Percentiles rank a stretch among this genome's conserved stretches.
These are phyloP conservation scores for Vitis hybrid DNA, from an alignment of 177 flowering plant species.

Conservation along the genomic window DNA sequence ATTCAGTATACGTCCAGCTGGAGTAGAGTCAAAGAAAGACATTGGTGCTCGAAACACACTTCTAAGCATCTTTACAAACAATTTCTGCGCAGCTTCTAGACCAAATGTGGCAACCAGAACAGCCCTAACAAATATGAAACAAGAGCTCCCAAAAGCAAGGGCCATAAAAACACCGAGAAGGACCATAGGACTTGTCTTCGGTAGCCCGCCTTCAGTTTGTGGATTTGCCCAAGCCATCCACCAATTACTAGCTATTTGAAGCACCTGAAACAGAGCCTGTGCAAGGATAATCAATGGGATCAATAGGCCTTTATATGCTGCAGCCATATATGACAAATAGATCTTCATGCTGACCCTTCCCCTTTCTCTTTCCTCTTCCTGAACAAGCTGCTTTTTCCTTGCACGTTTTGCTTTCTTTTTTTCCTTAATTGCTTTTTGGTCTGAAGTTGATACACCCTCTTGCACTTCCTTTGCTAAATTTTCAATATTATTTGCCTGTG, in stretches of 20 bases:
- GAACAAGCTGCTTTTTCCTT: slow-evolving; percentile 89
- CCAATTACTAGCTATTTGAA: slow-evolving; percentile 96
- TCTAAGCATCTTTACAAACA: slow-evolving; percentile 83
- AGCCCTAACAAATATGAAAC: slow-evolving; percentile 87
- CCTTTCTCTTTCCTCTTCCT: slow-evolving; percentile 94
- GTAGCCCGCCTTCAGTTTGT: slow-evolving; percentile 77
- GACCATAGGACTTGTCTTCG: slow-evolving; percentile 64
- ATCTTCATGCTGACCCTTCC: slow-evolving; percentile 94
- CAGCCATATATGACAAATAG: slow-evolving; percentile 91
- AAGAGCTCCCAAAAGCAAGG: slow-evolving; percentile 96
- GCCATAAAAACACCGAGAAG: slow-evolving; percentile 91
- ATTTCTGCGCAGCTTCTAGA: slow-evolving; percentile 84
- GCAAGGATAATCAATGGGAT: slow-evolving; percentile 84
- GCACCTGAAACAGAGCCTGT: slow-evolving; percentile 81
- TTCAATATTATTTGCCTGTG: slow-evolving; percentile 38
- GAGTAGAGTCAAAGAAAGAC: slow-evolving; percentile 98
- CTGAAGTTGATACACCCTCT: slow-evolving; percentile 58
- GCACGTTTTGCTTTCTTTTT: slow-evolving; percentile 85
- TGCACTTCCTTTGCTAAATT: slow-evolving; percentile 61
- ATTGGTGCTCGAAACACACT: slow-evolving; percentile 89
- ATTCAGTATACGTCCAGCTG: slow-evolving; percentile 93
- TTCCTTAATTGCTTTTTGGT: slow-evolving; percentile 71
- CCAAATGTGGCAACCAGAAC: slow-evolving; percentile 95
- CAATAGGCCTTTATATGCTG: slow-evolving; percentile 88
- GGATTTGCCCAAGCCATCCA: slow-evolving; percentile 99